Base-by-base conservation (phyloP, 805 yeast genomes). In the Osmozyma mogii region DNA sequence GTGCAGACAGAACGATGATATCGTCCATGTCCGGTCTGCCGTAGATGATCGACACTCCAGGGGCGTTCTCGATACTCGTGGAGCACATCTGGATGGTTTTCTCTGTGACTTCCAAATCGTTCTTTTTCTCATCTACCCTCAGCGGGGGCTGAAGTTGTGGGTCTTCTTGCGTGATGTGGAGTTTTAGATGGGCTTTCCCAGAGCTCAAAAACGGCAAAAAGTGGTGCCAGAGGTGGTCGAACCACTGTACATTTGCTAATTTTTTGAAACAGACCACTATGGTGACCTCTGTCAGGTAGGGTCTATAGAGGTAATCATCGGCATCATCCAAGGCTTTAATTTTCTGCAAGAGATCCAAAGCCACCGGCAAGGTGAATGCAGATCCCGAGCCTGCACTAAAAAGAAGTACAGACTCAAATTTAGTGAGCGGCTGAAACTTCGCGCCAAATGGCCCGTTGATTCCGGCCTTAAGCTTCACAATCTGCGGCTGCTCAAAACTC, bases 371-470 rank as follows among this genome's bases (percentile, higher is more conserved):
- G 1, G 58, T 51, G 42, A 62, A 68, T 1, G 74, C 56, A 5
- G 61, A 63, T 2, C 76, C 76, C 2, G 67, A 54, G 1, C 75
- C 75, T 4, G 65, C 61, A 8, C 54, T 54, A 10, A 68, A 33
- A 21, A 67, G 58, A 4, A 60, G 27, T 7, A 50, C 51, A 6
- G 61, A 35, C 27, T 68, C 71, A 38, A 70, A 70, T 6, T 58
- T 49, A 8, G 52, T 41, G 18, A 67, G 48, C 4, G 67, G 60
- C 31, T 68, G 69, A 24, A 52, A 50, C 13, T 48, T 44, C 3
- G 62, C 70, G 0, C 74, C 73, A 35, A 53, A 61, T 0, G 76
- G 75, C 0, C 76, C 76, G 18, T 53, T 53, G 23, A 68, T 49
- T 4, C 50, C 29, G 0, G 62, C 68, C 22, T 59, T 62, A 34